Evolutionary conservation across 768 basidiomycete genomes (phyloP).

Genomic region (Galerina marginata): DNA sequence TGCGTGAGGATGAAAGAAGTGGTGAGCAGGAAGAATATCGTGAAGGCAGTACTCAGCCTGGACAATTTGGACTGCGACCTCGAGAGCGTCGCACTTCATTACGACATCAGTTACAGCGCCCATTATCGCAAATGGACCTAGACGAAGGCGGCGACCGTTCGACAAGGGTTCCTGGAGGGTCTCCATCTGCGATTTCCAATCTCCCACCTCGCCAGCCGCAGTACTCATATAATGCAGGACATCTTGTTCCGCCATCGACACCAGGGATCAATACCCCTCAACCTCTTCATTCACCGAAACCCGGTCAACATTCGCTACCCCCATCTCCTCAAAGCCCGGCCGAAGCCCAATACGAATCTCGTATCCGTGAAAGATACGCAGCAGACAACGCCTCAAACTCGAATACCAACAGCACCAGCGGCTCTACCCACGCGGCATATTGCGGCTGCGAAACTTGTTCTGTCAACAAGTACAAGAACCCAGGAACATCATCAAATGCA

Average conservation of each 20-base stretch:
- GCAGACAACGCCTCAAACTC: slow-evolving; percentile 19
- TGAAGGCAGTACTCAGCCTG: slow-evolving; percentile 22
- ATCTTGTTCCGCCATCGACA: slow-evolving; percentile 43
- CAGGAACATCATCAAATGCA: slow-evolving; percentile 34
- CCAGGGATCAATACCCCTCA: slow-evolving; percentile 18
- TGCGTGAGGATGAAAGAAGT: slow-evolving; percentile 34
- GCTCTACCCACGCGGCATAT: slow-evolving; percentile 56
- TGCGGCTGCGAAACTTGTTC: slow-evolving; percentile 75
- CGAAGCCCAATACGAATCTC: slow-evolving; percentile 19
- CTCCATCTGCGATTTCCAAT: slow-evolving; percentile 3
- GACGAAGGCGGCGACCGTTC: slow-evolving; percentile 18
- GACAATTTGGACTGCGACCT: slow-evolving; percentile 31
- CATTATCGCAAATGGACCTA: slow-evolving; percentile 31
- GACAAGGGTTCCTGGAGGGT: slow-evolving; percentile 1
- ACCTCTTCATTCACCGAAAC: slow-evolving; percentile 11
- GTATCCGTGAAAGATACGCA: slow-evolving; percentile 16
- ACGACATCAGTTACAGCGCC: slow-evolving; percentile 36
- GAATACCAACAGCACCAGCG: slow-evolving; percentile 21
- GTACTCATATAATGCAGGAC: slow-evolving; percentile 48
- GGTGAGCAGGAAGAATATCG: slow-evolving; percentile 15
- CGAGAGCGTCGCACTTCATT: slow-evolving; percentile 41
- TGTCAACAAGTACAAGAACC: slow-evolving; percentile 54
- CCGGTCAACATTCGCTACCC: slow-evolving; percentile 26
- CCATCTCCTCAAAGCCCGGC: slow-evolving; percentile 32
- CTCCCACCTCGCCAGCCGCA: slow-evolving; percentile 19